phyloP scores from a whole-genome alignment of 768 basidiomycete genomes.

The Agaricus subrufescens region DNA sequence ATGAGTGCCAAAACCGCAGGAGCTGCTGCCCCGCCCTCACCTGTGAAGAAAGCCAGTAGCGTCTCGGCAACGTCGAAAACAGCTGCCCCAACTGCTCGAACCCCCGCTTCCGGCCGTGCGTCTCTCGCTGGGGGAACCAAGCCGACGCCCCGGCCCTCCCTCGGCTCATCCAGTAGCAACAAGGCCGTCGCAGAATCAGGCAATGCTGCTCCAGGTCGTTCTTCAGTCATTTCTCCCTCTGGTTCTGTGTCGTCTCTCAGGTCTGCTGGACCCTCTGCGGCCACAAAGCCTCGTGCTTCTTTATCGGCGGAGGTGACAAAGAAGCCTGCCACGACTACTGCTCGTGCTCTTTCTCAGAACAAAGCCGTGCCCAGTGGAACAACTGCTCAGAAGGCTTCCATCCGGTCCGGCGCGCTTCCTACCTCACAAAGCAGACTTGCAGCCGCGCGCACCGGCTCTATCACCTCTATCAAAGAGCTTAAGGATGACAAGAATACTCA shows the following conservation, averaged over 20 bases:
- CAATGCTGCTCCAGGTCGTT: conserved; percentile 25
- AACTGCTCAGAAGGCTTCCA: neutral
- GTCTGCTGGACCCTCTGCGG: conserved; percentile 32
- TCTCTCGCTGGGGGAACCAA: conserved; percentile 42
- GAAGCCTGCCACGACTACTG: conserved; percentile 27
- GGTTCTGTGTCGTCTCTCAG: conserved; percentile 45
- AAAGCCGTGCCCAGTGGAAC: conserved; percentile 39
- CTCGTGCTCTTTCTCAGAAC: conserved; percentile 27
- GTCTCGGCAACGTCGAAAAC: conserved; percentile 34
- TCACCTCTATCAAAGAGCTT: conserved; percentile 71
- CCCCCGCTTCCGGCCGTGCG: conserved; percentile 34
- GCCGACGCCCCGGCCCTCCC: conserved; percentile 27
- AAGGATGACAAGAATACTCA: conserved; percentile 48
- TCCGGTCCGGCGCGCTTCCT: conserved; percentile 4
- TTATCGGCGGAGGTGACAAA: conserved; percentile 58
- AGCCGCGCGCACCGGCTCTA: conserved; percentile 32
- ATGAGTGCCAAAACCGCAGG: conserved; percentile 28
- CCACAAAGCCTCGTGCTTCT: conserved; percentile 57
- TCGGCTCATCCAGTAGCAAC: conserved; percentile 34
- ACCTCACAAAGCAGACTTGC: neutral
- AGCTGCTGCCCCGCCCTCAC: conserved; percentile 15
- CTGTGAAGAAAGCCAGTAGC: conserved; percentile 18
- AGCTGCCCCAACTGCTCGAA: conserved; percentile 29
- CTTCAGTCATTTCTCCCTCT: conserved; percentile 53
- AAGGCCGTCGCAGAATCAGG: conserved; percentile 30